Evolutionary conservation across 2,329 filamentous ascomycete genomes (phyloP), one percentile per base, ranked within the genome.

Genomic region (Alternaria rosae): DNA sequence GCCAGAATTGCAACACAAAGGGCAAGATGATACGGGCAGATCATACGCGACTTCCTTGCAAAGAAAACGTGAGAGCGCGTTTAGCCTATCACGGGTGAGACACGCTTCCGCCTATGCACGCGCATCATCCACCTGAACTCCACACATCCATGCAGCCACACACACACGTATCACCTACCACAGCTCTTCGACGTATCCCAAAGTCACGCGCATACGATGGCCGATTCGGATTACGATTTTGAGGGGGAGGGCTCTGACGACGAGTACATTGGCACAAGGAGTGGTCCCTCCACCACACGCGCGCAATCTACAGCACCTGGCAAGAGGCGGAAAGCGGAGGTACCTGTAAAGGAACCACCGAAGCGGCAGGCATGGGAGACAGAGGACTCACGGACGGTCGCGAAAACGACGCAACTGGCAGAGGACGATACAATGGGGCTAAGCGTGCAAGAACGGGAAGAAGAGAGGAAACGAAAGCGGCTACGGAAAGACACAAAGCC

Each of bases 401-500:
- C 92, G 52, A 92, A 95, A 79, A 90, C 90, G 20, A 67, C 66
- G 51, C 58, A 62, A 13, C 41, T 64, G 7, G 90, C 70, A 13
- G 69, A 89, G 43, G 92, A 96, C 80, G 93, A 92, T 47, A 89
- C 89, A 59, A 88, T 97, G 68, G 89, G 89, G 59, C 87, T 86
- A 43, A 85, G 87, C 12, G 86, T 97, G 42, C 89, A 92, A 67
- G 90, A 90, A 21, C 80, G 91, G 28, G 85, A 93, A 51, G 93
- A 97, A 79, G 92, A 92, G 21, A 89, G 92, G 77, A 96, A 96
- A 84, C 88, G 93, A 62, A 89, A 89, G 76, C 85, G 88, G 71
- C 83, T 98, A 64, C 85, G 97, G 64, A 92, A 93, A 79, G 95
- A 99, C 78, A 98, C 95, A 26, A 98, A 94, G 50, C 95, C 95